Conservation (phyloP, 129 eudicot genomes). For the Centrapalus pauciflorus region DNA sequence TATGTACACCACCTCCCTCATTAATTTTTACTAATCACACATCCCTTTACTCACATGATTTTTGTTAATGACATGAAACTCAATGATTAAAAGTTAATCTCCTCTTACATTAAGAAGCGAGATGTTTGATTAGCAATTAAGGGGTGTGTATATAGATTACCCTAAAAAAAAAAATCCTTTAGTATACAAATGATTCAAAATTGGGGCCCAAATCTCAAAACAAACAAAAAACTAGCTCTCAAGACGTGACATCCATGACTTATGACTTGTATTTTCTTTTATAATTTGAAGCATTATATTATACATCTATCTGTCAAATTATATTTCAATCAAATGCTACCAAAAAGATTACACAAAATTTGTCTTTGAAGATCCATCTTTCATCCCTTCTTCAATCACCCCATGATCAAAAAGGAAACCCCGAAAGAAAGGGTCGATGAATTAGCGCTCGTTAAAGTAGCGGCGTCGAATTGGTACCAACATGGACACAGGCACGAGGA, state of each 20-base stretch:
- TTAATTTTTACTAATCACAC: too few species aligned
- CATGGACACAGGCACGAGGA: slow-evolving; percentile 35
- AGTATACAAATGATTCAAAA: too few species aligned
- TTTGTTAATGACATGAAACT: too few species aligned
- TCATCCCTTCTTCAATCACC: not conserved
- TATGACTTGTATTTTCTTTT: slow-evolving; percentile 15
- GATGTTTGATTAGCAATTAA: too few species aligned
- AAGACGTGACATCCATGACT: slow-evolving; percentile 15
- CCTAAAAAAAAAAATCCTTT: too few species aligned
- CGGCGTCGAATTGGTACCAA: slow-evolving; percentile 48
- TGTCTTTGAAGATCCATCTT: not conserved
- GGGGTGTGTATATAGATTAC: too few species aligned
- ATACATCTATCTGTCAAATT: not conserved
- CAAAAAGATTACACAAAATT: not conserved
- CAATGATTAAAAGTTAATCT: too few species aligned
- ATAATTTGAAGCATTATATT: slow-evolving; percentile 7
- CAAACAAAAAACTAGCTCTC: slow-evolving; percentile 38
- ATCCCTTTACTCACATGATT: too few species aligned
- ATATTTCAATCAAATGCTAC: not conserved
- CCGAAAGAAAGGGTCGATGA: slow-evolving; percentile 15
- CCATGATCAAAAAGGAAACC: slow-evolving; percentile 9
- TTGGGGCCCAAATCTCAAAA: slow-evolving; percentile 5
- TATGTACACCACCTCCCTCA: too few species aligned
- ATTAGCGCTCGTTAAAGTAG: slow-evolving; percentile 34
- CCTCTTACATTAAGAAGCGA: too few species aligned